Evolutionary conservation across 805 yeast species (phyloP), one percentile per base, ranked within the genome.

Genomic region (Monosporozyma solicola): DNA sequence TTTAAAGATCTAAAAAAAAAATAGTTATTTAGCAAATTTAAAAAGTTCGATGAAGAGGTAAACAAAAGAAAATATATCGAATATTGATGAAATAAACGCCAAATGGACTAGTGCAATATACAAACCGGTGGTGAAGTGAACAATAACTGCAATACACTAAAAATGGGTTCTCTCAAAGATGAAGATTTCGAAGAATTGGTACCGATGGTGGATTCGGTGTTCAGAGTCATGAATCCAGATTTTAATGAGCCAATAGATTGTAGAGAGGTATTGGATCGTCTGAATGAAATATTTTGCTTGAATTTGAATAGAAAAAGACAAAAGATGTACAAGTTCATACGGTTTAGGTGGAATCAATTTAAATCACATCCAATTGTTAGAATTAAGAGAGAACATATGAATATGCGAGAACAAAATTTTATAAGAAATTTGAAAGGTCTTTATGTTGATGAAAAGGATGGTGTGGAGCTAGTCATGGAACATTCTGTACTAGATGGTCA

Each of bases 181-280:
- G 46, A 43, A 8, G 11, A 13, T 11, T 43, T 3, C 25, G 46
- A 43, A 43, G 54, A 48, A 25, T 32, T 48, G 37, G 35, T 43
- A 32, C 51, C 51, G 43, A 47, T 51, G 51, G 22, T 51, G 11
- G 54, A 51, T 31, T 35, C 54, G 8, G 31, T 47, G n/a, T 32
- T 51, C 5, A 31, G 33, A 41, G 29, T 29, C 15, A n/a, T 43
- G 22, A 24, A 32, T n/a, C 48, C 47, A 22, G 43, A 22, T 41
- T 33, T 33, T 7, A 25, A 52, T 24, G 22, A 35, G 25, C 41
- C 48, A 22, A n/a, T 48, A 27, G 50, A 54, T 44, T 16, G 45
- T 16, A 50, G 52, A 53, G 22, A 51, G 48, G 35, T 53, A 32
- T 88, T 84, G 80, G 88, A 96, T 87, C 68, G 95, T 87, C 59